Evolutionary conservation across 768 basidiomycete genomes (phyloP).

Genomic region (Mycena pura): DNA sequence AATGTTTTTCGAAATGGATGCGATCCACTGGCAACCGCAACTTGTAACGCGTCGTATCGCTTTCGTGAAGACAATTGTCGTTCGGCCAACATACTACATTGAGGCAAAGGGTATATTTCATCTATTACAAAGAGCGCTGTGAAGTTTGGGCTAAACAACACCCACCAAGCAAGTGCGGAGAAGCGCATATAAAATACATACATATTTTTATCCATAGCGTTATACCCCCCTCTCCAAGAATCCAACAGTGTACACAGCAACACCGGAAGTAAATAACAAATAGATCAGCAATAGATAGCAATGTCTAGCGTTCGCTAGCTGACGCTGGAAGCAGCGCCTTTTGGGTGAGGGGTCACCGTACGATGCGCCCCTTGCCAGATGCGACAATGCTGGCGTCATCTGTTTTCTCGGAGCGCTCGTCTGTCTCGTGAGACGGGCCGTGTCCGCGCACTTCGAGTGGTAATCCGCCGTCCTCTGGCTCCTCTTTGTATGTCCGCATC

Average conservation of each 20-base stretch:
- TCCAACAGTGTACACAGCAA: neutral
- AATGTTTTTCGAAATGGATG: no score
- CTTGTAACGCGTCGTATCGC: no score
- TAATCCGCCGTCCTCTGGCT: conserved; percentile 3
- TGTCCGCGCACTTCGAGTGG: conserved; percentile 21
- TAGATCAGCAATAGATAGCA: conserved; percentile 2
- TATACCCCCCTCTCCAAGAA: neutral
- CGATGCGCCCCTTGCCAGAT: conserved; percentile 5
- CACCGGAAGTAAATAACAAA: neutral
- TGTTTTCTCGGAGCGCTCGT: conserved; percentile 26
- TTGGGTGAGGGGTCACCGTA: conserved; percentile 14
- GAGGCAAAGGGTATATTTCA: no score
- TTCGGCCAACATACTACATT: no score
- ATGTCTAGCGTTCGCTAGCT: neutral
- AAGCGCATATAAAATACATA: no score
- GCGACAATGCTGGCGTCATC: conserved; percentile 21
- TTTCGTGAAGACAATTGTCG: no score
- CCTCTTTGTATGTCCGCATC: neutral
- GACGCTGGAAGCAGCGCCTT: neutral
- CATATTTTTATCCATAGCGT: no score
- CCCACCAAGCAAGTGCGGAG: no score
- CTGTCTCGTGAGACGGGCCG: conserved; percentile 9
- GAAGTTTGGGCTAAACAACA: no score
- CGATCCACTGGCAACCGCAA: no score
- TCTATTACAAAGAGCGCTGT: no score